Evolutionary conservation across 495 filamentous ascomycete genomes (phyloP).

Genomic region (Jackrogersella minutella): DNA sequence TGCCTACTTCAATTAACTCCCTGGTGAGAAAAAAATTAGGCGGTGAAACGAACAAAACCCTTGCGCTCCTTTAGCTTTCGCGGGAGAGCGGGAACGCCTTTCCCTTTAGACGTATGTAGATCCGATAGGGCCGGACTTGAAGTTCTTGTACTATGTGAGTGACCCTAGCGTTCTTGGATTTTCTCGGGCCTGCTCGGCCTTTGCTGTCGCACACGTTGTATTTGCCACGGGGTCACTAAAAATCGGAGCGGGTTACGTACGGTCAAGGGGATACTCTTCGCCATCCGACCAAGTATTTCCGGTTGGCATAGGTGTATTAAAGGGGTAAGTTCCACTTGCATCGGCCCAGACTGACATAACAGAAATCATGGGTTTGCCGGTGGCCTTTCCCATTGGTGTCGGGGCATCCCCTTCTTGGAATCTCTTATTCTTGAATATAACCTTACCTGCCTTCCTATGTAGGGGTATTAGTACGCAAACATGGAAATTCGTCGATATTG

Average conservation of each 20-base stretch:
- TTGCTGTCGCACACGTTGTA: constrained; percentile 67
- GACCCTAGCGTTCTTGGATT: constrained; percentile 53
- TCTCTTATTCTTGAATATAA: constrained; percentile 63
- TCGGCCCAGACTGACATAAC: constrained; percentile 82
- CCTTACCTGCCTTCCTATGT: too few relatives aligned
- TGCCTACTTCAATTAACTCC: constrained; percentile 9
- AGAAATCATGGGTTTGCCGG: constrained; percentile 69
- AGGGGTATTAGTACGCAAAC: constrained; percentile 47
- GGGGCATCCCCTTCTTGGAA: constrained; percentile 70
- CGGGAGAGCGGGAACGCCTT: constrained; percentile 3
- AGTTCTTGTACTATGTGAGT: constrained; percentile 69
- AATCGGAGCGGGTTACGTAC: constrained; percentile 67
- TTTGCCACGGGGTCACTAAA: constrained; percentile 73
- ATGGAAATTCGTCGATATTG: not conserved
- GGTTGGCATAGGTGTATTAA: constrained; percentile 62
- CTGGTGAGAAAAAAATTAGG: not conserved
- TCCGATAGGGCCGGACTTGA: constrained; percentile 72
- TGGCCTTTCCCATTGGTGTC: constrained; percentile 62
- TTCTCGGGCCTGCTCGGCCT: constrained; percentile 54
- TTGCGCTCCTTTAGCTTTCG: not conserved
- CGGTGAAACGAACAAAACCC: constrained; percentile 2
- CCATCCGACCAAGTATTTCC: constrained; percentile 92
- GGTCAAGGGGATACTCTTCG: constrained; percentile 35
- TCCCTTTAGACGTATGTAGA: constrained; percentile 58
- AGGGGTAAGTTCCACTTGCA: constrained; percentile 36